These are phyloP conservation scores for Otatea glauca DNA, from an alignment of 176 grass and related monocot genomes.

Conservation along the genomic window DNA sequence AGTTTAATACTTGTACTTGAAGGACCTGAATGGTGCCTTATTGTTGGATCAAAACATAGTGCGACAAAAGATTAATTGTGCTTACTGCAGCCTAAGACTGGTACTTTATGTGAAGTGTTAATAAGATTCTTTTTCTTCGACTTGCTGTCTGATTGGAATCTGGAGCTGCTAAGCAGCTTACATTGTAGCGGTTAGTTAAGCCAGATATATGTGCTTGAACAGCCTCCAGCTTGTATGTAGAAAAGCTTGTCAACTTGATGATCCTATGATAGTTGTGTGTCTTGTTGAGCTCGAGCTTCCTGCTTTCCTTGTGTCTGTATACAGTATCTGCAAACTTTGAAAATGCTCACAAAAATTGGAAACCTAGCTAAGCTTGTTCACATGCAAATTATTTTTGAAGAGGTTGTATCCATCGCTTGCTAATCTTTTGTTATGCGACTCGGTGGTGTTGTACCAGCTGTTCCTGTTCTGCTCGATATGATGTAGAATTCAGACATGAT, in stretches of 20 bases:
- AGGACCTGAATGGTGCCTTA: neutral
- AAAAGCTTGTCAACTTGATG: neutral
- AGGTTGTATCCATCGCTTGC: neutral
- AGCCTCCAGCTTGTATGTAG: neutral
- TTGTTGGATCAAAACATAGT: conserved; percentile 11
- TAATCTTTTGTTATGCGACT: neutral
- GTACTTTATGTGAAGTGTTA: neutral
- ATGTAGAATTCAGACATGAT: neutral
- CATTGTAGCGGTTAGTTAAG: neutral
- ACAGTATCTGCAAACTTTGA: neutral
- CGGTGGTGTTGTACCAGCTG: too few relatives aligned
- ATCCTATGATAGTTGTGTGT: neutral
- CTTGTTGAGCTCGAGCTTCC: too few relatives aligned
- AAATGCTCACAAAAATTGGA: too few relatives aligned
- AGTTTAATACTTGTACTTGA: neutral
- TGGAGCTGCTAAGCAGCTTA: neutral
- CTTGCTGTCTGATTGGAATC: neutral
- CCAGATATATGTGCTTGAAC: neutral
- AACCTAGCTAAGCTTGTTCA: too few relatives aligned
- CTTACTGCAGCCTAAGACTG: neutral
- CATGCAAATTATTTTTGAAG: neutral
- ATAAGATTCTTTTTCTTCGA: neutral
- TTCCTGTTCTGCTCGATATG: neutral
- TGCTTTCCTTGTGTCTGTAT: neutral
- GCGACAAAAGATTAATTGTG: neutral